Evolutionary conservation across 2,329 filamentous ascomycete species (phyloP).

Genomic region (Alternaria sp.): DNA sequence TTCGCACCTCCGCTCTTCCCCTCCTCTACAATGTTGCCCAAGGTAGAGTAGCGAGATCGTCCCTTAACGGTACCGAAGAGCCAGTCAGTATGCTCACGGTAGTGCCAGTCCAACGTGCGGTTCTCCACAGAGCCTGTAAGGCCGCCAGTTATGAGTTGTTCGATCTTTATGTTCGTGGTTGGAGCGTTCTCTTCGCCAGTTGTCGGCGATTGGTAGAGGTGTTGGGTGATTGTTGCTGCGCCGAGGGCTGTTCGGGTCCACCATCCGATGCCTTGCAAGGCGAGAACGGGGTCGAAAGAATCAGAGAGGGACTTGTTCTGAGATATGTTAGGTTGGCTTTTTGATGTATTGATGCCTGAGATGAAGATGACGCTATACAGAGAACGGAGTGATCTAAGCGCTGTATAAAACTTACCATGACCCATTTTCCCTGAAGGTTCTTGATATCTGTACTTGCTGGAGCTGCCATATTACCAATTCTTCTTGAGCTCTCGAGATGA

Average conservation of each 20-base stretch:
- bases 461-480: constrained; percentile 47
- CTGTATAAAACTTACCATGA: constrained; percentile 40
- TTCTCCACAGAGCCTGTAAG: constrained; percentile 71
- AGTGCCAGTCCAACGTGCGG: constrained; percentile 65
- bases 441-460: constrained; percentile 47
- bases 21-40: constrained; percentile 37
- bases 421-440: constrained; percentile 51
- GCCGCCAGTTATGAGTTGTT: constrained; percentile 75
- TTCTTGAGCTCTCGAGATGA: neutral
- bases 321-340: neutral
- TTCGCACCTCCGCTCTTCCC: constrained; percentile 29
- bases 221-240: constrained; percentile 73
- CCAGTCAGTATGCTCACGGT: constrained; percentile 75
- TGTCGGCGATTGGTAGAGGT: constrained; percentile 55
- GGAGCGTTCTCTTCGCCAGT: constrained; percentile 34
- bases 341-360: neutral
- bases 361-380: neutral
- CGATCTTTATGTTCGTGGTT: constrained; percentile 71
- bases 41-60: constrained; percentile 61
- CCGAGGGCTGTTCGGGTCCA: constrained; percentile 75
- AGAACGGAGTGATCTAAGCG: neutral
- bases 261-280: constrained; percentile 67
- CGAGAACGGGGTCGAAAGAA: constrained; percentile 71
- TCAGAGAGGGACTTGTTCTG: constrained; percentile 81
- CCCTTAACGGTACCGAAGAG: constrained; percentile 79